Base-by-base conservation (phyloP, 371 early-diverging fungal genomes). In the Mortierella sp. region DNA sequence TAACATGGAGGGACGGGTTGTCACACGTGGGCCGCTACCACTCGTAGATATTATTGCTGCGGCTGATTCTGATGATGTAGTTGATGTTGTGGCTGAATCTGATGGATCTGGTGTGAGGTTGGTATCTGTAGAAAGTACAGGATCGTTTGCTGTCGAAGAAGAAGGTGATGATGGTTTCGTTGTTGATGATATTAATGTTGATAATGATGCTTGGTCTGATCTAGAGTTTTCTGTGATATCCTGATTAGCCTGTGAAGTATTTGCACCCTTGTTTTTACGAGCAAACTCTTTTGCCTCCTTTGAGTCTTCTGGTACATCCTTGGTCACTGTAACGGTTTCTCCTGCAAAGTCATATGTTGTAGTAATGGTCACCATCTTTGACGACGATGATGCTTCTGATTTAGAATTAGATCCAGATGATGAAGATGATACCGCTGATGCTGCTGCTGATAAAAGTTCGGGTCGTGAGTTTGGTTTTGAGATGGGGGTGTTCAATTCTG, bases 331-430 rank as follows among this genome's bases (percentile, higher is more conserved):
- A 16, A 85, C 70, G 20, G 71, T 73, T 51, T 85, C 85, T 47
- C 85, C 85, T 10, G 85, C 85, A 73, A 85, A 85, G n/a, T 83
- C 80, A 61, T 83, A 85, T 22, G 83, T 76, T 20, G 72, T 68
- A 9, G 85, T 85, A 24, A 85, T 85, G 10, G 85, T 85, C 37
- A 85, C 71, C 83, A 79, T 78, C 43, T 52, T 85, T 16, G 43
- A 37, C 18, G 73, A 64, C n/a, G 68, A 32, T 49, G 43, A 24
- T 5, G 24, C n/a, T 24, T 32, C 47, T 3, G 65, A 20, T 9
- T 64, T 32, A 20, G 52, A 35, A 10, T 59, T 30, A 49, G 47
- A 37, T 35, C 24, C 49, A 26, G 24, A 30, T 24, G 22, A 5
- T 22, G 39, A 52, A 47, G 49, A 6, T 16, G 64, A 2, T 20